Evolutionary conservation across 1,284 basidiomycete genomes (phyloP).

Genomic region (Sporisorium iseilematis-ciliati): DNA sequence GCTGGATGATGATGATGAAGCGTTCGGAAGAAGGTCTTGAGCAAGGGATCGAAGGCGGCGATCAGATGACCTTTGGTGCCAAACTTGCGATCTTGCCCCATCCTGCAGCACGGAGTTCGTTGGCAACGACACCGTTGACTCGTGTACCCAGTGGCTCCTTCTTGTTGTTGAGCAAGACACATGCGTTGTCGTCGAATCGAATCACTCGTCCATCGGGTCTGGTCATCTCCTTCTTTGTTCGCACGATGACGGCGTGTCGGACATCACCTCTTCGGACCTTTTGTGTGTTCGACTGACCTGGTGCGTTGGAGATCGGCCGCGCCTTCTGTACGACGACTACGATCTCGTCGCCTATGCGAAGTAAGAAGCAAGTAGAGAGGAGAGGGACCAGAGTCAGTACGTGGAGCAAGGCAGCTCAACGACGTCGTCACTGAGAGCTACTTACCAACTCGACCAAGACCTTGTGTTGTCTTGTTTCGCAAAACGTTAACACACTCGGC

Average conservation of each 20-base stretch:
- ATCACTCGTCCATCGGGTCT: constrained; percentile 88
- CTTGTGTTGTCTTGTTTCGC: constrained; percentile 87
- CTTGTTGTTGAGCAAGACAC: constrained; percentile 94
- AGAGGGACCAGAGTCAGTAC: constrained; percentile 12
- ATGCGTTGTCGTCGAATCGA: constrained; percentile 98
- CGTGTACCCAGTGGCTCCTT: constrained; percentile 95
- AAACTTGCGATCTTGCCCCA: constrained; percentile 95
- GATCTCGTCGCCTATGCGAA: constrained; percentile 84
- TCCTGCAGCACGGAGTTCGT: constrained; percentile 87
- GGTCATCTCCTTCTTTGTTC: constrained; percentile 84
- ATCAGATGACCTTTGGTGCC: constrained; percentile 82
- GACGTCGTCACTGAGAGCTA: neutral
- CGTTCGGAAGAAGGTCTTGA: constrained; percentile 11
- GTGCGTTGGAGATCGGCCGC: constrained; percentile 76
- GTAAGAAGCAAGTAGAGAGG: constrained; percentile 74
- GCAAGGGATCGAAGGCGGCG: neutral
- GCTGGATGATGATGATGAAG: constrained; percentile 1
- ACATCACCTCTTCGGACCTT: constrained; percentile 89
- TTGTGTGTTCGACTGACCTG: constrained; percentile 72
- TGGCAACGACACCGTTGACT: constrained; percentile 91
- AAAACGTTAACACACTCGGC: constrained; percentile 97
- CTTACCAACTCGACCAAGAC: constrained; percentile 77
- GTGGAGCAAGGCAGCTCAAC: neutral
- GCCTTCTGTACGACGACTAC: constrained; percentile 96
- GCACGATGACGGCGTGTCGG: constrained; percentile 91